Base-by-base conservation (phyloP, 2,329 filamentous ascomycete genomes). In the Zopfia rhizophila region DNA sequence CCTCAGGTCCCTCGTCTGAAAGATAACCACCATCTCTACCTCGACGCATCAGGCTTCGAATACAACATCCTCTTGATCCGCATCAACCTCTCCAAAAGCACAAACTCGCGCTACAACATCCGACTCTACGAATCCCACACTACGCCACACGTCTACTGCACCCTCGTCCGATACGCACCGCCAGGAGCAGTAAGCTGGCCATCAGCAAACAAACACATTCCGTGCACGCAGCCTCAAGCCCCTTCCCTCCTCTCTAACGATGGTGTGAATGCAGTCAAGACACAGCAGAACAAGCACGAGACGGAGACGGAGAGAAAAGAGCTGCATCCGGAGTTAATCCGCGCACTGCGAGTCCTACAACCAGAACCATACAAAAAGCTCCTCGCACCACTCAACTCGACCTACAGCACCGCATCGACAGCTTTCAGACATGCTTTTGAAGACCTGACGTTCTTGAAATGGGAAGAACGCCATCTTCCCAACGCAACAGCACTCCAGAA, bases 21-120 rank as follows among this genome's bases (percentile, higher is more conserved):
- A 70, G 68, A 69, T 46, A 45, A 59, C n/a, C 83, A 85, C 60
- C 84, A 84, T 48, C 68, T 89, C 49, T 91, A 88, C 68, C 72
- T 69, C 13, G 89, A 94, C 63, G 43, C 60, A 3, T 80, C 79
- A 0, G 81, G 79, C 35, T 89, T 90, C 64, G 68, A 75, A 3
- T 91, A 90, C 70, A 78, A 85, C 41, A 72, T 89, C 45, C 76
- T 78, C 0, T 72, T 94, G 11, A 78, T 78, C 3, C 82, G 87
- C 21, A 65, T 62, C 63, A 81, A 70, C 68, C 77, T 63, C 27
- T 68, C 50, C 4, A 73, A 75, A 8, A 80, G 80, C 27, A 62
- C 70, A 1, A 81, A 82, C 30, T 82, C 90, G 60, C 82, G 80
- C 23, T 86, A 70, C 45, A 52, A 56, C 5, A 41, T 72, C 22